Conservation (phyloP, 257 asterid genomes). For the Primulina eburnea region DNA sequence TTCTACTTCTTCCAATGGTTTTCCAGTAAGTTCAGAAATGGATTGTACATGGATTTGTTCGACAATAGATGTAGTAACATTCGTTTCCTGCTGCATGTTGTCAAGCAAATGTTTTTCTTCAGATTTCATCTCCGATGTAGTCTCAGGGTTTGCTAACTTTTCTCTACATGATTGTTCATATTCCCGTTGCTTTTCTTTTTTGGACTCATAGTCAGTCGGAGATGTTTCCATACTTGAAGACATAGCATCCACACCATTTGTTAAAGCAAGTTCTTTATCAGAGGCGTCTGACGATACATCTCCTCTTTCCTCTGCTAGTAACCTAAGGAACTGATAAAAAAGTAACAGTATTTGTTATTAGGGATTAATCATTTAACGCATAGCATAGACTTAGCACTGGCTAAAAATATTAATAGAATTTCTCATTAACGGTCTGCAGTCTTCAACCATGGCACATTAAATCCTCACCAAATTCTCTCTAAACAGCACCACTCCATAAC, state of each 20-base stretch:
- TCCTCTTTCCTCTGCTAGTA: conserved; percentile 64
- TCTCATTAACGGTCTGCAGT: conserved; percentile 1
- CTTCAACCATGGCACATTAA: not conserved
- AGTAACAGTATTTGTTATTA: conserved; percentile 17
- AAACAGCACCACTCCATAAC: not conserved
- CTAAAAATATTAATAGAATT: conserved; percentile 3
- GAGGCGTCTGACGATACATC: conserved; percentile 44
- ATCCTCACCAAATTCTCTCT: not conserved
- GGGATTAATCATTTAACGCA: conserved; percentile 21
- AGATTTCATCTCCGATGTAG: conserved; percentile 28
- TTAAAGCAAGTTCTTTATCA: conserved; percentile 58
- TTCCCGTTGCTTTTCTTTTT: conserved; percentile 61
- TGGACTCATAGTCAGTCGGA: conserved; percentile 43
- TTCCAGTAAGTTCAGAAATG: conserved; percentile 41
- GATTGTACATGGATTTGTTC: conserved; percentile 39
- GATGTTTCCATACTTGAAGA: conserved; percentile 58
- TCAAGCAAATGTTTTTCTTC: conserved; percentile 29
- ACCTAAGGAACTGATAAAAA: conserved; percentile 60
- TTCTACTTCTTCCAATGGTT: conserved; percentile 56
- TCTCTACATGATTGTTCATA: conserved; percentile 68
- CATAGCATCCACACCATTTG: conserved; percentile 64
- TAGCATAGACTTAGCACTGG: not conserved
- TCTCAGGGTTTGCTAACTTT: conserved; percentile 50
- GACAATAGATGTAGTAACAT: conserved; percentile 34
- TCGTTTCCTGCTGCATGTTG: conserved; percentile 35